Evolutionary conservation across 1,284 basidiomycete species (phyloP), one percentile per base, ranked within the genome.

Genomic region (Sanghuangporus sanghuang): DNA sequence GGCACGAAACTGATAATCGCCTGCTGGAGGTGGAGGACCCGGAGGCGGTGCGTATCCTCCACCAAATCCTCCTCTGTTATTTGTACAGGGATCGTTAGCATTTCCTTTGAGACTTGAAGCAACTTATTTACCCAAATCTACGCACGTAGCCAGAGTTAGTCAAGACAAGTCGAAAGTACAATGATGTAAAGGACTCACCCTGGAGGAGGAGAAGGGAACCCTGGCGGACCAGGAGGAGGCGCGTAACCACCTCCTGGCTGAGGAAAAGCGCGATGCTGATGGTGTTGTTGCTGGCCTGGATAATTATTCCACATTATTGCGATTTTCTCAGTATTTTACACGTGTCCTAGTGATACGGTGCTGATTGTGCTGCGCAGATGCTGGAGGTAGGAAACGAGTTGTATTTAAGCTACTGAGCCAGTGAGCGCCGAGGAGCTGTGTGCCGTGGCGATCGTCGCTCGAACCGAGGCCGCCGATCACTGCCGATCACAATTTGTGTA

Each of bases 1-100:
- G 18, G 70, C 70, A 14, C 65, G 70, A 60, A 38, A 52, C 12
- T 62, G 64, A 53, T 59, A 60, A 48, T 32, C 27, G 4, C 27
- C 27, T 32, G 71, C 71, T 36, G 70, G 72, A 27, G 73, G 75
- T 14, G 64, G 64, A 23, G 64, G 60, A 9, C 64, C 64, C 36
- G 59, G 63, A 14, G 59, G 59, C 18, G 58, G 59, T 14, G 18
- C 39, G 59, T 21, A 56, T 18, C 36, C 53, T 27, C 53, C 53
- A 38, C 39, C 55, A 21, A 35, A 49, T 6, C 60, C 50, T 9
- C 61, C 61, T 7, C 53, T 44, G 32, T 46, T 46, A 2, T 7
- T 7, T 6, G 2, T 42, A 46, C 7, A 48, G 0, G 35, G 27
- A 57, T 27, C 16, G 18, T 35, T 18, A 18, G 21, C 32, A 50